These are phyloP conservation scores for Comarum palustre DNA, from an alignment of 306 rosid species.

Conservation along the genomic window DNA sequence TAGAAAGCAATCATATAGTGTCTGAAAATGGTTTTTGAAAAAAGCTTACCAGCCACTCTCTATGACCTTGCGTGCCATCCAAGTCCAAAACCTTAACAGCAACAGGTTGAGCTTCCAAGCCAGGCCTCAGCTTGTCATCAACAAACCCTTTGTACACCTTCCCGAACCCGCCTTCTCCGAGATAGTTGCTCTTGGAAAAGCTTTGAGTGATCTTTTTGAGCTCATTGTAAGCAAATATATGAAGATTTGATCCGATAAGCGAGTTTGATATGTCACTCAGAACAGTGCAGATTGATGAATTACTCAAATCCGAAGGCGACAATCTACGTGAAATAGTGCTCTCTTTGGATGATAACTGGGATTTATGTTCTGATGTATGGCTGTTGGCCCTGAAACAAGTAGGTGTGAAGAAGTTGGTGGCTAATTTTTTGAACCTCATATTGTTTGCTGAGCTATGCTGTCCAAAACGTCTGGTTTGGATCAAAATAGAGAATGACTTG, in stretches of 20 bases:
- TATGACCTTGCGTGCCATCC: slow-evolving; percentile 87
- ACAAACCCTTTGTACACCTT: slow-evolving; percentile 80
- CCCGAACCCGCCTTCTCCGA: slow-evolving; percentile 96
- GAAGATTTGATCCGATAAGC: slow-evolving; percentile 69
- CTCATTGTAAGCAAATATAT: slow-evolving; percentile 63
- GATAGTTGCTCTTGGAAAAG: slow-evolving; percentile 50
- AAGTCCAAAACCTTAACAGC: slow-evolving; percentile 81
- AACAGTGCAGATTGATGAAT: slow-evolving; percentile 53
- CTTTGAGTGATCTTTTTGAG: slow-evolving; percentile 54
- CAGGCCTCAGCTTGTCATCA: slow-evolving; percentile 54
- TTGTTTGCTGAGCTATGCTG: background rate
- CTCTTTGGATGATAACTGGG: slow-evolving; percentile 32
- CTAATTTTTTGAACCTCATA: slow-evolving; percentile 49
- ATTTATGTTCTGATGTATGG: slow-evolving; percentile 18
- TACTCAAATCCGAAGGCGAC: slow-evolving; percentile 69
- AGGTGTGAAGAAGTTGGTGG: slow-evolving; percentile 37
- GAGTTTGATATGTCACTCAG: slow-evolving; percentile 79
- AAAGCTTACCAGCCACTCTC: slow-evolving; percentile 86
- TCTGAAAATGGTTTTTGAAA: background rate
- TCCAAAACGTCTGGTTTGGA: slow-evolving; percentile 25
- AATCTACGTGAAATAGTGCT: slow-evolving; percentile 43
- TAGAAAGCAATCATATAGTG: background rate
- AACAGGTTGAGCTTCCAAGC: slow-evolving; percentile 52
- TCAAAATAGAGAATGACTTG: slow-evolving; percentile 13
- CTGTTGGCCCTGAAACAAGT: slow-evolving; percentile 49